These are phyloP conservation scores for Oxytropis ochrocephala DNA, from an alignment of 306 rosid species.

Conservation along the genomic window DNA sequence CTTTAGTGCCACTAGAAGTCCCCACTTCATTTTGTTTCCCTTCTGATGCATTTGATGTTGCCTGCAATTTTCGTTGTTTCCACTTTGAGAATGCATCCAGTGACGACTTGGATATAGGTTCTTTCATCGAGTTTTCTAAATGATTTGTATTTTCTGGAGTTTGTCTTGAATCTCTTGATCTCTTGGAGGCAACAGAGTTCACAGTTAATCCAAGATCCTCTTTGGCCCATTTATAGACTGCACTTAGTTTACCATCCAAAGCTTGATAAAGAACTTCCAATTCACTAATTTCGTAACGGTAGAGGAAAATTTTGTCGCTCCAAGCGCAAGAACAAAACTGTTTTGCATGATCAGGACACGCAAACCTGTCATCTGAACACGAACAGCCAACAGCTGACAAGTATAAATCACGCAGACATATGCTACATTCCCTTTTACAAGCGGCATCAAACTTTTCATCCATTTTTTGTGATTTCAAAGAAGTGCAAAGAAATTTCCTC, in stretches of 20 bases:
- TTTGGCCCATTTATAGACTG: slow-evolving; percentile 69
- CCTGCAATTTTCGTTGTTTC: slow-evolving; percentile 14
- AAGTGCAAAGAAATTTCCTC: slow-evolving; percentile 56
- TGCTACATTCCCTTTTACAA: slow-evolving; percentile 62
- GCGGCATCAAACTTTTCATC: slow-evolving; percentile 36
- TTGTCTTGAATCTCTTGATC: slow-evolving; percentile 4
- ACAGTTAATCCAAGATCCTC: slow-evolving; percentile 54
- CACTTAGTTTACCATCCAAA: slow-evolving; percentile 61
- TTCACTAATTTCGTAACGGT: slow-evolving; percentile 53
- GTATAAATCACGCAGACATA: slow-evolving; percentile 67
- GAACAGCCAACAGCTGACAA: slow-evolving; percentile 66
- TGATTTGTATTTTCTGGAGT: slow-evolving; percentile 3
- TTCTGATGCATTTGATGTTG: slow-evolving; percentile 10
- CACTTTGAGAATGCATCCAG: background rate
- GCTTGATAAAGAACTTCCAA: slow-evolving; percentile 71
- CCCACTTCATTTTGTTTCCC: slow-evolving; percentile 1
- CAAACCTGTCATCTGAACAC: slow-evolving; percentile 59
- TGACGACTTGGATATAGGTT: background rate
- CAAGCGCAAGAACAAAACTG: slow-evolving; percentile 78
- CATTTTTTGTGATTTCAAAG: slow-evolving; percentile 42
- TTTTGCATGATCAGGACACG: slow-evolving; percentile 73
- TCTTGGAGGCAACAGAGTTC: slow-evolving; percentile 25
- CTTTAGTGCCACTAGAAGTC: background rate
- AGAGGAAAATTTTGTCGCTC: slow-evolving; percentile 43
- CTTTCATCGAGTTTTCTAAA: slow-evolving; percentile 16